A percentile compares a stretch with the other conserved stretches of the same genome.
Conservation (phyloP, 2,329 filamentous ascomycete species). For the Colletotrichum sp. region DNA sequence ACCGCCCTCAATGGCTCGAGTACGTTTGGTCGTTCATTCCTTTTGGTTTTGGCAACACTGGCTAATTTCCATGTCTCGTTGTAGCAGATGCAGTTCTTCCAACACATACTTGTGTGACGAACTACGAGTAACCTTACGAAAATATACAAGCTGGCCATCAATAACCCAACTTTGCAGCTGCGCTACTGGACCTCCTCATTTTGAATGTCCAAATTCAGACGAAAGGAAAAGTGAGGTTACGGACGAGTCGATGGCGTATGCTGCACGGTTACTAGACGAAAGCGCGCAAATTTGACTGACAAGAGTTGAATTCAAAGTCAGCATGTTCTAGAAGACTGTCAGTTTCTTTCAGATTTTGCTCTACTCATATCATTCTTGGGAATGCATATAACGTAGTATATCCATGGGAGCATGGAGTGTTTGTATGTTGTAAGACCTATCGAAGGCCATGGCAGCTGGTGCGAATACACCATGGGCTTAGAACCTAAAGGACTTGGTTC, state of each 20-base stretch:
- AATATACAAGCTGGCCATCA: not conserved
- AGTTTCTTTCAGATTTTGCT: not conserved
- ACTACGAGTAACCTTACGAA: not conserved
- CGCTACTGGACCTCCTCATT: not conserved
- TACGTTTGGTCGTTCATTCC: not conserved
- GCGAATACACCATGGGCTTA: no score
- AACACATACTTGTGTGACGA: not conserved
- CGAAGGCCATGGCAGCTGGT: no score
- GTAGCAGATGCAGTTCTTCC: not conserved
- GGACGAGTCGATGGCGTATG: not conserved
- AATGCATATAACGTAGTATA: no score
- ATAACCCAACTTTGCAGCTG: not conserved
- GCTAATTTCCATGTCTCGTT: not conserved
- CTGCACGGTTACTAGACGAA: not conserved
- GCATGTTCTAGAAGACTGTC: not conserved
- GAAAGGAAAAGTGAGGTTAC: not conserved
- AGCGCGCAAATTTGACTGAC: not conserved
- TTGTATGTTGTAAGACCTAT: no score
- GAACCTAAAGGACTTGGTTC: no score
- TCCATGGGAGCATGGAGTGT: no score
- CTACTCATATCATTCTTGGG: not conserved
- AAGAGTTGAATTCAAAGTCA: not conserved
- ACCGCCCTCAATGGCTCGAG: rapidly evolving
- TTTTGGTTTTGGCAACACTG: not conserved
- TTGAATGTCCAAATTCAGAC: not conserved